Percentiles rank a stretch among this genome's conserved stretches.
Evolutionary conservation across 1,139 yeast genomes (phyloP).

Genomic region (Suhomyces anneliseae): DNA sequence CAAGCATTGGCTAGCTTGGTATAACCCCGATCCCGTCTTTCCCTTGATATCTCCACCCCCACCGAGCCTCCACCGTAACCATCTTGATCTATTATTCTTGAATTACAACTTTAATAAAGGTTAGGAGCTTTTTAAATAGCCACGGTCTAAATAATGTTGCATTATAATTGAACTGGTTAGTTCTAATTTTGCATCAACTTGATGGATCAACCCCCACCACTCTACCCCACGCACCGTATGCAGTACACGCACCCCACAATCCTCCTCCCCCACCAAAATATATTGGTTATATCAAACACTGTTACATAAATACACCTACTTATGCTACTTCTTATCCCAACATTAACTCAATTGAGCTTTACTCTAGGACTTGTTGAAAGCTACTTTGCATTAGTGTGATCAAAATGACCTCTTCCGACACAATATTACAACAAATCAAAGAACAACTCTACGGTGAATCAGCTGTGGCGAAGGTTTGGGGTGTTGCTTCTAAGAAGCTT

Average conservation of each 20-base stretch:
- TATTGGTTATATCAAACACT: background rate
- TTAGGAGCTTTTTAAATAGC: no score
- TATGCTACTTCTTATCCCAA: no score
- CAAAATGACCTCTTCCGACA: background rate
- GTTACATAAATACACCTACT: background rate
- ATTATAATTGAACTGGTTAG: no score
- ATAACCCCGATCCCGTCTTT: no score
- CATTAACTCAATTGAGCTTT: no score
- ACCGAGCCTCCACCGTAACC: no score
- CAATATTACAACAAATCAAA: constrained; percentile 2
- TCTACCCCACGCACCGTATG: background rate
- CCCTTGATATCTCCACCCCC: no score
- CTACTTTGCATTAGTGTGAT: background rate
- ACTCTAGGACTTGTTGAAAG: background rate
- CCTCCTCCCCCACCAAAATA: background rate
- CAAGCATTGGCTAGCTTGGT: no score
- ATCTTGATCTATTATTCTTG: no score
- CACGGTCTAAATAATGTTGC: no score
- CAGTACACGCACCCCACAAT: background rate
- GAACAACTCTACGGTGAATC: constrained; percentile 13
- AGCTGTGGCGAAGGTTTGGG: constrained; percentile 17
- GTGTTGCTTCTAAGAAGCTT: constrained; percentile 11
- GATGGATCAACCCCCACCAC: background rate
- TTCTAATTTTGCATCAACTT: no score
- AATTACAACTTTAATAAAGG: no score